Base-by-base conservation (phyloP, 345 rosid species). In the Geranium brycei region DNA sequence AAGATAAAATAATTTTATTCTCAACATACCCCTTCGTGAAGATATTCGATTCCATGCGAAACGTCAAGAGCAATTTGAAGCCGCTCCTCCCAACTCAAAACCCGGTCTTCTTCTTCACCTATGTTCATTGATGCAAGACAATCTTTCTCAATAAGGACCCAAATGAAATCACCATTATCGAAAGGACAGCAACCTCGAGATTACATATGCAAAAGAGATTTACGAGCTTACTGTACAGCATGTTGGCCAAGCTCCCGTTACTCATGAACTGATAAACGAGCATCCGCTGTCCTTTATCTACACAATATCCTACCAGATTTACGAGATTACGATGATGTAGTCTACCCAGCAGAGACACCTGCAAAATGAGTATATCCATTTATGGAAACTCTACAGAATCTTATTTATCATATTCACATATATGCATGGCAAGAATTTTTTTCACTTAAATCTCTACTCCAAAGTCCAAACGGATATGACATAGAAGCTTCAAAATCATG, bases 321-420 rank as follows among this genome's bases (percentile, higher is more conserved):
- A 93, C 99, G 61, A 93, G 96, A 76, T 88, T 88, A 28, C 99
- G 75, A 73, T 93, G 97, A 81, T 93, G 99, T 71, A 93, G 78
- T 78, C 99, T 85, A 66, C 99, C 95, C 5, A 93, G 82, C 38
- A 93, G 76, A 72, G 87, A 77, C 17, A 92, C 96, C 98, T 91
- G 75, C 66, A 61, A 72, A 73, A 70, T 19, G 61, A 74, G 58
- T 59, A 59, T 59, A 62, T 60, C 62, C 31, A 31, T 57, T 65
- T 51, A 30, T 66, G 30, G 57, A 64, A 31, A 51, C 7, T 18
- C 28, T 59, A 6, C 19, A 56, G 18, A 40, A 60, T 32, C 55
- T 17, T 61, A 14, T 61, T 60, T 15, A 23, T 23, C 41, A 35
- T 35, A 35, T 35, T 4, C 10, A 28, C 15, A 17, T 59, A 69